Conservation (phyloP, 2,329 filamentous ascomycete species). For the Cladosporium sp. region DNA sequence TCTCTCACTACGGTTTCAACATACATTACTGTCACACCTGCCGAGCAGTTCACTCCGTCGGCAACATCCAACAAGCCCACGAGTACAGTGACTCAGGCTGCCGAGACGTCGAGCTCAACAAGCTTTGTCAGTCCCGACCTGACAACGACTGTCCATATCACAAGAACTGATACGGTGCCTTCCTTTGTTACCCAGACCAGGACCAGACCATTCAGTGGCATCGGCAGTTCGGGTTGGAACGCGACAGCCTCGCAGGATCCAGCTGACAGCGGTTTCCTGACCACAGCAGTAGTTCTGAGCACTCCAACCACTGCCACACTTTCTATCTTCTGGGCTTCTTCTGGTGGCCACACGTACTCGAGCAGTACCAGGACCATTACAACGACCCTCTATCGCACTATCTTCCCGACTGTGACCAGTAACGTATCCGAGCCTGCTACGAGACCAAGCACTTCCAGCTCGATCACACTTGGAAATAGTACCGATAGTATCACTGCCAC, state of each 20-base stretch:
- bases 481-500: constrained; percentile 16
- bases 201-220: constrained; percentile 21
- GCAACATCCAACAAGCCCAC: constrained; percentile 10
- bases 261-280: constrained; percentile 10
- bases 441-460: background rate
- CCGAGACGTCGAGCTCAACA: constrained; percentile 26
- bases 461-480: constrained; percentile 1
- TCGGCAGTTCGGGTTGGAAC: constrained; percentile 28
- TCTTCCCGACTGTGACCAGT: background rate
- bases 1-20: constrained; percentile 22
- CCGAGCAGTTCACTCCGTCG: constrained; percentile 12
- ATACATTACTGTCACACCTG: constrained; percentile 18
- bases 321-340: constrained; percentile 22
- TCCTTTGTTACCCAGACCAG: constrained; percentile 13
- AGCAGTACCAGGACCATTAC: constrained; percentile 25
- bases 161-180: constrained; percentile 23
- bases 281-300: background rate
- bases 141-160: constrained; percentile 28
- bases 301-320: constrained; percentile 21
- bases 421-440: background rate
- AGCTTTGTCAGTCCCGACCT: constrained; percentile 20
- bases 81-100: constrained; percentile 18
- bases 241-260: constrained; percentile 11
- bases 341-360: constrained; percentile 23
- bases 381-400: constrained; percentile 16